Evolutionary conservation across 805 yeast genomes (phyloP), one percentile per base, ranked within the genome.

Genomic region (Yamadazyma tumulicola): DNA sequence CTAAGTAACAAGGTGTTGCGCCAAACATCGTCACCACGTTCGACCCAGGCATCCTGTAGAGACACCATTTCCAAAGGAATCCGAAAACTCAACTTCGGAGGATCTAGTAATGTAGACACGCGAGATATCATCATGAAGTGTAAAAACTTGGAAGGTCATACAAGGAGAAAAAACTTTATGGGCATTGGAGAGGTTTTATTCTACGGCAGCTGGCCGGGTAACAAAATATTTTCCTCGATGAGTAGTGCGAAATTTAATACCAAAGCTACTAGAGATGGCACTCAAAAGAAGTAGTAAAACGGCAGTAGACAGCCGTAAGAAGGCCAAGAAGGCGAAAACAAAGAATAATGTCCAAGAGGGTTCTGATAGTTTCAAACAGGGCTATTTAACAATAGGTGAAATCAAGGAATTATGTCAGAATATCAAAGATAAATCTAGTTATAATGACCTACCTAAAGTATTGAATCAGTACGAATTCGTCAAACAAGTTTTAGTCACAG

Each of bases 81-180:
- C 61, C 31, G 32, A 32, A 44, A 45, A 62, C 68, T 63, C 72
- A 61, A 66, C 71, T 41, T 52, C 50, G 35, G 43, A 56, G 72
- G 72, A 70, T 58, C 57, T 51, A 52, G 70, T 65, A 55, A 44
- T 52, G 69, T 50, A 54, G 46, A 54, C 48, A 75, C 79, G 79
- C 72, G 69, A 72, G 75, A 60, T 62, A 69, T 75, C 81, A 75
- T 75, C 81, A 75, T 72, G 47, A 62, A 57, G 67, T 69, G 62
- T 72, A 71, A 74, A n/a, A 75, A 75, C 78, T 74, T 74, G 76
- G 81, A 77, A 75, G 78, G 81, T 67, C 77, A 73, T 73, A 68
- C 55, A 59, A 57, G 46, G 52, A 32, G 26, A 25, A 34, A 38
- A 27, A 19, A 21, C n/a, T 20, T 21, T 7, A 5, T 32, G 29